Evolutionary conservation across 1,284 basidiomycete genomes (phyloP).

Genomic region (Tetrapyrgos nigripes): DNA sequence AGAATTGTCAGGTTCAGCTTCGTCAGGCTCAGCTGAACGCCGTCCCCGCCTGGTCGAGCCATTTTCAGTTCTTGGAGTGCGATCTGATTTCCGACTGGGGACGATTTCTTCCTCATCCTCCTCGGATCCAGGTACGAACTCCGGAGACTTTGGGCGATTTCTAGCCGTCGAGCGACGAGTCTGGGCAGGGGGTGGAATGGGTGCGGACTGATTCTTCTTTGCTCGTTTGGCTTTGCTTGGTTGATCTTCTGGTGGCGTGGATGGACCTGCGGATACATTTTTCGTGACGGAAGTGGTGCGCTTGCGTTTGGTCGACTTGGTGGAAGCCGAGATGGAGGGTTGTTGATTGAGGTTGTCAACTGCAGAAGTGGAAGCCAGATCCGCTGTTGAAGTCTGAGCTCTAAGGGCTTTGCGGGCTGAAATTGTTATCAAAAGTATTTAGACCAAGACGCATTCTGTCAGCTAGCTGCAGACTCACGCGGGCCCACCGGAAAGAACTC

Average conservation of each 20-base stretch:
- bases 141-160: conserved; percentile 9
- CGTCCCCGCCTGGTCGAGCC: too few species aligned
- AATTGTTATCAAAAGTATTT: too few species aligned
- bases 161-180: conserved; percentile 9
- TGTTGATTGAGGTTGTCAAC: too few species aligned
- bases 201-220: conserved; percentile 6
- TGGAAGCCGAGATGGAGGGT: background rate
- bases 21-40: background rate
- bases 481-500: conserved; percentile 58
- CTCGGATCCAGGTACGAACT: conserved; percentile 43
- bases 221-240: conserved; percentile 26
- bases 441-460: background rate
- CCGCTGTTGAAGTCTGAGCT: background rate
- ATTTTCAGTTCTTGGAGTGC: too few species aligned
- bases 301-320: conserved; percentile 2
- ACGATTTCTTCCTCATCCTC: conserved; percentile 8
- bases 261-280: conserved; percentile 2
- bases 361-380: background rate
- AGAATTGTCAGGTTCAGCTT: background rate
- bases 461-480: conserved; percentile 51
- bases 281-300: background rate
- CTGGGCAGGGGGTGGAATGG: conserved; percentile 8
- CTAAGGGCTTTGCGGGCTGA: background rate
- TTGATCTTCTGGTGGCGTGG: conserved; percentile 26
- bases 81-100: background rate